These are phyloP conservation scores for Cryptococcus sp. DNA, from an alignment of 1,284 basidiomycete species.

Conservation along the genomic window DNA sequence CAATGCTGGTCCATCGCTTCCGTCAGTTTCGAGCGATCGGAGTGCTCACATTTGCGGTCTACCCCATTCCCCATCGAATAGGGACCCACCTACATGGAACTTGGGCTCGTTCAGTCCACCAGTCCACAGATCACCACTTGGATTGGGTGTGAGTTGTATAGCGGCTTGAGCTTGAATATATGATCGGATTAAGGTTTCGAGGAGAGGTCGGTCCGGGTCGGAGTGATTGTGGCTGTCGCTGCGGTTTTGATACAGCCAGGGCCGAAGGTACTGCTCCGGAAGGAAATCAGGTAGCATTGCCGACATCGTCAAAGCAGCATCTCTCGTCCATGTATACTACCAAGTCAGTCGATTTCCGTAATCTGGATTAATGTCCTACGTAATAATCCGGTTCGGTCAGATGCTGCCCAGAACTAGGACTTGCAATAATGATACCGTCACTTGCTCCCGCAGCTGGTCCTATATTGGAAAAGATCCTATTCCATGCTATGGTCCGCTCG, in stretches of 20 bases:
- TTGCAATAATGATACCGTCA: constrained; percentile 49
- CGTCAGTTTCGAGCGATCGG: background rate
- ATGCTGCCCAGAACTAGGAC: constrained; percentile 34
- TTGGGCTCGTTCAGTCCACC: constrained; percentile 57
- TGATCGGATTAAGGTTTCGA: constrained; percentile 37
- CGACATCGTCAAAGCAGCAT: constrained; percentile 45
- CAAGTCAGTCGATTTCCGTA: background rate
- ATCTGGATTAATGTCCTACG: constrained; percentile 17
- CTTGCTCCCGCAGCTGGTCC: constrained; percentile 39
- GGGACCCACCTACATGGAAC: constrained; percentile 48
- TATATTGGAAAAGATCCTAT: constrained; percentile 36
- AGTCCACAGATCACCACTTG: constrained; percentile 47
- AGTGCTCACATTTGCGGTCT: constrained; percentile 46
- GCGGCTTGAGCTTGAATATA: constrained; percentile 40
- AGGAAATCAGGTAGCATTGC: constrained; percentile 34
- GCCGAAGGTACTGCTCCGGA: constrained; percentile 16
- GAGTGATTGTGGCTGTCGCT: background rate
- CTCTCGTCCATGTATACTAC: constrained; percentile 52
- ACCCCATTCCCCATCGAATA: constrained; percentile 49
- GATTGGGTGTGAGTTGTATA: constrained; percentile 48
- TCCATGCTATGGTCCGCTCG: constrained; percentile 17
- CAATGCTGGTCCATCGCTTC: constrained; percentile 51
- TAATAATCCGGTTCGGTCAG: constrained; percentile 50
- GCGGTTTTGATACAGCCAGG: constrained; percentile 13
- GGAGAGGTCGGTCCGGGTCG: constrained; percentile 6